Evolutionary conservation across 169 alveolate species (phyloP), one percentile per base, ranked within the genome.

Genomic region (Plasmodium inui): DNA sequence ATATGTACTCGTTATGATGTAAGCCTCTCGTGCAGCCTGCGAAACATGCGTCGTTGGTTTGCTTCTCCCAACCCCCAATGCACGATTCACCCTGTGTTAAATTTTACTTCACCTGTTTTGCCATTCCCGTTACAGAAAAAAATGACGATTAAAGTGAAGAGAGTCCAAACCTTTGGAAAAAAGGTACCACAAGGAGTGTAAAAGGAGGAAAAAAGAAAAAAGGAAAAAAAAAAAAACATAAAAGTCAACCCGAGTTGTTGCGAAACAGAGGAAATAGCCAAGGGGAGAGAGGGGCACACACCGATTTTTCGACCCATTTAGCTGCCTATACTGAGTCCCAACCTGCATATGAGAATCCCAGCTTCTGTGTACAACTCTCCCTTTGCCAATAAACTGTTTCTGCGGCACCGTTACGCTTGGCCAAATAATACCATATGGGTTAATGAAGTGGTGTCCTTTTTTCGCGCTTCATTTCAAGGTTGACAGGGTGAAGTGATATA

Each of bases 81-180:
- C 7, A 61, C 34, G 28, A 61, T 61, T 22, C 12, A 61, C 14
- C 34, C 19, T 61, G 32, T 61, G 28, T 61, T 22, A 72, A n/a
- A 72, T 44, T 57, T 28, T 1, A 1, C 22, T 8, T 84, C 32
- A 46, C 37, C 37, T 22, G 57, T 53, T 32, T 39, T 2, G 32
- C 30, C 34, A 17, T 72, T 72, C 61, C 32, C 53, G 10, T 44
- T 74, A 2, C 79, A 10, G 55, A 84, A 83, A n/a, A 88, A 88
- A 88, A 88, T 88, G 94, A 88, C 94, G 81, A 78, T 89, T 55
- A 88, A 76, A 32, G 94, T 88, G n/a, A 97, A 97, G 92, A 96
- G 96, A 95, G 99, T 98, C 92, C 99, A 98, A 97, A 98, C 99
- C 93, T 98, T 98, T 97, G 99, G 99, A 72, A 98, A 99, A 85